Evolutionary conservation across 257 asterid genomes (phyloP).

Genomic region (Cinchona pubescens): DNA sequence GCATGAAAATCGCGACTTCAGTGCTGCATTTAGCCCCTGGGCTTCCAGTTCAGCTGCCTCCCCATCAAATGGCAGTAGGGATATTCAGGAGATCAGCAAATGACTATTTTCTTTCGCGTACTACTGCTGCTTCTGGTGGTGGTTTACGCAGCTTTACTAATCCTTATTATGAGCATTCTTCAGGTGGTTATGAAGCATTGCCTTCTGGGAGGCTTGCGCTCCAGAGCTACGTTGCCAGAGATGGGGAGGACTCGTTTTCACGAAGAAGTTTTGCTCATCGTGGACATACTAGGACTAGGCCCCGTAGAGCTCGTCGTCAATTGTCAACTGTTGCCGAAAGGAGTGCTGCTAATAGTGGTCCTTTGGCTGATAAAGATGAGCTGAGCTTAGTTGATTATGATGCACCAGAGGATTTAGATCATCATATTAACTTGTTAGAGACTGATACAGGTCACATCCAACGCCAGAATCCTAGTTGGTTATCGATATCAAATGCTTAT

Average conservation of each 20-base stretch:
- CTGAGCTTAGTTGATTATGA: constrained; percentile 32
- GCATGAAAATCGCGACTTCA: constrained; percentile 50
- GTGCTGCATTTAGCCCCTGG: constrained; percentile 70
- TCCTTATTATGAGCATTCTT: constrained; percentile 32
- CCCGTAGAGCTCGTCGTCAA: constrained; percentile 13
- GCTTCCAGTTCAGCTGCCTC: constrained; percentile 29
- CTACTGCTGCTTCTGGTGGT: constrained; percentile 14
- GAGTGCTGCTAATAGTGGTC: constrained; percentile 22
- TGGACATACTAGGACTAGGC: constrained; percentile 15
- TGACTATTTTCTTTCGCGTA: constrained; percentile 52
- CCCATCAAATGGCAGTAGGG: constrained; percentile 36
- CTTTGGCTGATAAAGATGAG: constrained; percentile 35
- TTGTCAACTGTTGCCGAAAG: constrained; percentile 30
- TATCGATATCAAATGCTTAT: constrained; percentile 48
- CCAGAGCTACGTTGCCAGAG: constrained; percentile 50
- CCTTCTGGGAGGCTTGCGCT: constrained; percentile 56
- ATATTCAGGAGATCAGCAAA: constrained; percentile 59
- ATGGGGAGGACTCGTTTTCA: constrained; percentile 24
- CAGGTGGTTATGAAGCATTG: constrained; percentile 33
- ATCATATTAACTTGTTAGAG: constrained; percentile 36
- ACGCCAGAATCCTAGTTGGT: constrained; percentile 40
- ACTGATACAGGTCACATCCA: constrained; percentile 26
- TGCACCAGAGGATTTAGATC: constrained; percentile 34
- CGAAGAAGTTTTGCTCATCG: constrained; percentile 23
- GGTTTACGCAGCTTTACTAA: constrained; percentile 29